Evolutionary conservation across 768 basidiomycete species (phyloP).

Genomic region (Boletus sp.): DNA sequence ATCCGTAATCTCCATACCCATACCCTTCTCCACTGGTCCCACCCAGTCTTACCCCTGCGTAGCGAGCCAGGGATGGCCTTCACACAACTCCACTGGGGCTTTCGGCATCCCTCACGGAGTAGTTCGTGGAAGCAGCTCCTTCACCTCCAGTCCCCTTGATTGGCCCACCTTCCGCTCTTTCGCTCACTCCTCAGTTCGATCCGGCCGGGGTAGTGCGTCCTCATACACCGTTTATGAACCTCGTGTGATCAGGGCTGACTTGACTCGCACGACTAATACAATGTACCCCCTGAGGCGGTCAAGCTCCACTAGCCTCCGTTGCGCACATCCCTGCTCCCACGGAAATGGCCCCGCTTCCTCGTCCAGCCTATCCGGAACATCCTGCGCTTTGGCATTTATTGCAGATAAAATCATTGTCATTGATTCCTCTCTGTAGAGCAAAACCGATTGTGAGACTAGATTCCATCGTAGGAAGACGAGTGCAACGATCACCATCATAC

Average conservation of each 20-base stretch:
- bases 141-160: constrained; percentile 35
- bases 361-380: constrained; percentile 73
- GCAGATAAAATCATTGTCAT: constrained; percentile 45
- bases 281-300: constrained; percentile 46
- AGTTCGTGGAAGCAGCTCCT: constrained; percentile 33
- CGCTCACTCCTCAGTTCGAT: constrained; percentile 33
- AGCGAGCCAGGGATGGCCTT: constrained; percentile 32
- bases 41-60: constrained; percentile 41
- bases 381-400: constrained; percentile 70
- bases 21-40: constrained; percentile 44
- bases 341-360: constrained; percentile 45
- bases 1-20: constrained; percentile 63
- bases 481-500: constrained; percentile 39
- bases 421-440: constrained; percentile 37
- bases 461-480: constrained; percentile 14
- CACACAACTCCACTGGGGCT: constrained; percentile 29
- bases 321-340: constrained; percentile 29
- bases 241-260: constrained; percentile 61
- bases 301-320: constrained; percentile 37
- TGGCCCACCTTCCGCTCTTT: constrained; percentile 45
- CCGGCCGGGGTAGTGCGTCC: constrained; percentile 30
- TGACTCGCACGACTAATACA: constrained; percentile 40
- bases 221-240: constrained; percentile 50
- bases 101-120: constrained; percentile 39
- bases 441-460: constrained; percentile 30